Conservation (phyloP, 2,329 filamentous ascomycete genomes). For the Byssothecium circinans region DNA sequence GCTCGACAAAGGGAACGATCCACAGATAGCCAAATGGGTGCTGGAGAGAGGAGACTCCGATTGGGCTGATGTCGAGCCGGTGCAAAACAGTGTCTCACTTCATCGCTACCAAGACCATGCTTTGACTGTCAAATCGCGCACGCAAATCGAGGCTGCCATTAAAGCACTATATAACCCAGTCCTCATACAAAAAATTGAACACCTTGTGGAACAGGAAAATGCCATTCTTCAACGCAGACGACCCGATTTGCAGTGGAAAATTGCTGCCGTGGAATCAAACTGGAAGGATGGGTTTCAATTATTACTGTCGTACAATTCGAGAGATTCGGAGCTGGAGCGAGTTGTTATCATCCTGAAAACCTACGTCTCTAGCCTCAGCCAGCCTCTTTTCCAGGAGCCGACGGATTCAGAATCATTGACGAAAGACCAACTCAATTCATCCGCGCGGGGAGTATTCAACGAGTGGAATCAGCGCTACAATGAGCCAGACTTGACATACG, state of each 20-base stretch:
- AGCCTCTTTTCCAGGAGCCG: too few species aligned
- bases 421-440: too few species aligned
- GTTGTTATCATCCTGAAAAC: neutral
- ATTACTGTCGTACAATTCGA: neutral
- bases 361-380: neutral
- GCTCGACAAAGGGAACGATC: neutral
- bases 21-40: neutral
- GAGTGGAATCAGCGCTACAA: too few species aligned
- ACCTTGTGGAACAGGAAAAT: neutral
- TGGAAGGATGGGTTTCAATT: neutral
- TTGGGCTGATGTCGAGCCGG: neutral
- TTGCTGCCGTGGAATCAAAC: neutral
- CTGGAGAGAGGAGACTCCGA: neutral
- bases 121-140: neutral
- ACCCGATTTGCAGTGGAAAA: neutral
- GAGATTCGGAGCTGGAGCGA: neutral
- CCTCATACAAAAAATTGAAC: neutral
- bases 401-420: too few species aligned
- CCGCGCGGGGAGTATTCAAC: too few species aligned
- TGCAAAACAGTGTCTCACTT: neutral
- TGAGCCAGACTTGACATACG: too few species aligned
- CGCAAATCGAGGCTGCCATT: neutral
- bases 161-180: neutral
- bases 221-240: neutral
- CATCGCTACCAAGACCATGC: neutral